Base-by-base conservation (phyloP, 192 early-diverging fungal species). In the Chytriomyces sp. region DNA sequence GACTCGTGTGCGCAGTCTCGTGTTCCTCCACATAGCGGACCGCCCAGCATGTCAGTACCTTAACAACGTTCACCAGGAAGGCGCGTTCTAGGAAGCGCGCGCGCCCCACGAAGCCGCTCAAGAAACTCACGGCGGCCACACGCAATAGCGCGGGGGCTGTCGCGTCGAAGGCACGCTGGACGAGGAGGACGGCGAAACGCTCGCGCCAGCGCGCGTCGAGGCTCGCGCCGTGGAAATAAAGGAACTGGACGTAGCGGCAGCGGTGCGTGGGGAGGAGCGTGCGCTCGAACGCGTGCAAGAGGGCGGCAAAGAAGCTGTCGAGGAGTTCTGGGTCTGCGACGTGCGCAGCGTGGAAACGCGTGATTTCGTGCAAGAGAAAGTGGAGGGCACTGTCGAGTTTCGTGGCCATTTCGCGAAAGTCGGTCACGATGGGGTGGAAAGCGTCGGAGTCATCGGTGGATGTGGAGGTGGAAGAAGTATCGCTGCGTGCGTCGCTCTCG, bases 171-270 rank as follows among this genome's bases (percentile, higher is more conserved):
- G 82, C 76, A n/a, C 88, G 81, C 22, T 82, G 75, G 31, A 87
- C 83, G 66, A 94, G 85, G 36, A 90, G 82, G n/a, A 91, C 90
- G 61, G 93, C 68, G 61, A 94, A 96, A 30, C 85, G 74, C 52
- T 94, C 91, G 1, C 89, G 84, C 60, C 89, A 96, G 60, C 80
- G 57, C 28, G 84, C 34, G 67, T 87, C 84, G 33, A 87, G 74
- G 12, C 90, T 85, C 39, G 89, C 86, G 32, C 85, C 81, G 78
- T 93, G 94, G 72, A 96, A 98, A n/a, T 93, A 73, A 25, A 96
- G 62, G 59, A 97, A 98, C 77, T 98, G 96, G 6, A 90, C 91
- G 78, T 93, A 93, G 25, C 94, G 88, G 38, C 92, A 91, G 68
- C 91, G 91, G 76, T 94, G 91, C 0, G 95, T 98, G 3, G 91